Evolutionary conservation across 805 yeast genomes (phyloP), one percentile per base, ranked within the genome.

Genomic region (Yarrowia yakushimensis): DNA sequence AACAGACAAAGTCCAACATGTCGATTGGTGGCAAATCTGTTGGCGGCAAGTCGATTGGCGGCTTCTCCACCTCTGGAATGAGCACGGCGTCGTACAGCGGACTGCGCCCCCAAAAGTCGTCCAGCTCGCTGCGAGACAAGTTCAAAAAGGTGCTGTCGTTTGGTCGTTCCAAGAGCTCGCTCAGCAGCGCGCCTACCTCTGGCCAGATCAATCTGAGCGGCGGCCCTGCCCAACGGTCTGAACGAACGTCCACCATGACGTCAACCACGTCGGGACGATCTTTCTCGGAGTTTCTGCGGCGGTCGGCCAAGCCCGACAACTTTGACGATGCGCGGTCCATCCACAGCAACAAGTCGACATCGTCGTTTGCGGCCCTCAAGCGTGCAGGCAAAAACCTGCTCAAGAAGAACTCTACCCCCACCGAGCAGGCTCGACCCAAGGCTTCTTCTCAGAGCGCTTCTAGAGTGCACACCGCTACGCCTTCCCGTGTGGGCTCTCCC

Each of bases 331-430:
- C 27, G 12, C 18, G 39, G 12, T 39, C 48, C 15, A 23, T 36
- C 18, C 34, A 10, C 10, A 30, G 50, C 36, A 20, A 27, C 34
- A 31, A 41, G 27, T 27, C 57, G 13, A 25, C 31, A 15, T 50
- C 64, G 15, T 34, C 62, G 18, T 39, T 37, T 18, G 57, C 57
- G 15, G 52, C 64, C 10, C 31, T 55, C n/a, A 55, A 41, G 22
- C 46, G 48, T 1, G 61, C 48, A 8, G 48, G 61, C 36, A 55
- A 41, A 12, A 55, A 55, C 18, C 27, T 55, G 20, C 39, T 55
- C 20, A 39, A 52, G 43, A 52, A 36, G 59, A 36, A 48, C 42
- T n/a, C n/a, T n/a, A 3, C 15, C 13, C 15, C 43, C 18, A 17
- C 55, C 54, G 36, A 25, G 54, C 50, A 39, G 43, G 37, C 33